Base-by-base conservation (phyloP, 1,139 yeast species). In the Lodderomyces orthopsilosis region DNA sequence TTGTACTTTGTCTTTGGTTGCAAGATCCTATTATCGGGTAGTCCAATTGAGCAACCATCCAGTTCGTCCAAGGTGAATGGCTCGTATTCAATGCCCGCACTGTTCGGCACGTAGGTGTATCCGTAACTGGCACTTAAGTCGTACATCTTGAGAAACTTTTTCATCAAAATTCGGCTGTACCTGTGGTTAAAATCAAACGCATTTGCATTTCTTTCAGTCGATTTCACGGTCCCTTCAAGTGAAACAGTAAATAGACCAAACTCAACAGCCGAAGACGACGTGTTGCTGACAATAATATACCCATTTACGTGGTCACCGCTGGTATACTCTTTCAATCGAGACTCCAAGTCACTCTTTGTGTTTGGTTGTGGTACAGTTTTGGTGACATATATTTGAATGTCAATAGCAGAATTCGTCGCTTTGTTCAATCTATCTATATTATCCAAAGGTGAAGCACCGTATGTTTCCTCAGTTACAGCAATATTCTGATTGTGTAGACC, bases 1-100 rank as follows among this genome's bases (percentile, higher is more conserved):
- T 83, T 83, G 55, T 81, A 80, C 49, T 66, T 74, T 1, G 60
- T 59, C 14, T 73, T 62, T 0, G 89, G 85, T 43, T 63, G 61
- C 27, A 84, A 62, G 0, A 74, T 56, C 49, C 85, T 63, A 48
- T 72, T 74, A 46, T 74, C 63, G 0, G 79, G 75, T 12, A 84
- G 58, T 0, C 87, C 89, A 42, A 80, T 56, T 7, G 56, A 48
- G 37, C 78, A 62, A 1, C 75, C 77, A 56, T 83, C 89, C 38
- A 56, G 54, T 18, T 50, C 45, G 53, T 79, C 85, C 3, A 47
- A 53, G 10, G 70, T 58, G 37, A 71, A 73, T 1, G 74, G 67
- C 27, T 62, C 71, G 54, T 76, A 76, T 43, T 65, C 74, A 46
- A 77, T 65, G 9, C 83, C 84, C 0, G 80, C 75, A 51, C 74